These are phyloP conservation scores for Microcos paniculata DNA, from an alignment of 345 rosid genomes.

Conservation along the genomic window DNA sequence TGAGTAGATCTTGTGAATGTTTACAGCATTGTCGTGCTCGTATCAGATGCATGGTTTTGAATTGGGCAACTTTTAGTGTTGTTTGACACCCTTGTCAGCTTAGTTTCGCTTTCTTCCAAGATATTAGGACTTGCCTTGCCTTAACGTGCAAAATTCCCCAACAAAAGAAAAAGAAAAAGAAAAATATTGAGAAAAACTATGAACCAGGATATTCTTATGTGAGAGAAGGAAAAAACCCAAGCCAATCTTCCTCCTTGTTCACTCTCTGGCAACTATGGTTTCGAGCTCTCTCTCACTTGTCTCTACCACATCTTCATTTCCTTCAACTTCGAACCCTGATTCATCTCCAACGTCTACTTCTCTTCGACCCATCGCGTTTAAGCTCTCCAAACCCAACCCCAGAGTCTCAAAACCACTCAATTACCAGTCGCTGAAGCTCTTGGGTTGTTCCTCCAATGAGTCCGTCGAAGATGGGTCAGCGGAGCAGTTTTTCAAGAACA, in stretches of 20 bases:
- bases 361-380: conserved; percentile 21
- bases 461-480: conserved; percentile 47
- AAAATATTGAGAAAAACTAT: not conserved
- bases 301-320: conserved; percentile 33
- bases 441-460: conserved; percentile 33
- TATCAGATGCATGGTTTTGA: not conserved
- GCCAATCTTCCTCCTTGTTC: conserved; percentile 22
- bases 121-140: not conserved
- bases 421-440: conserved; percentile 18
- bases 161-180: not conserved
- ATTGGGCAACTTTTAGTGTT: not conserved
- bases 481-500: conserved; percentile 48
- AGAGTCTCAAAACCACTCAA: conserved; percentile 10
- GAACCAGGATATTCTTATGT: conserved; percentile 5
- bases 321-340: conserved; percentile 22
- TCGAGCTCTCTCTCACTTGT: conserved; percentile 42
- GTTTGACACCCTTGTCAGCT: not conserved
- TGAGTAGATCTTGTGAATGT: not conserved
- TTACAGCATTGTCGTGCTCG: not conserved
- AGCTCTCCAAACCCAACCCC: conserved; percentile 20
- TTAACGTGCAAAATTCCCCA: not conserved
- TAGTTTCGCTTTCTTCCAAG: not conserved
- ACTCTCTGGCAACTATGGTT: conserved; percentile 43
- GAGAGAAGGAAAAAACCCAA: not conserved
- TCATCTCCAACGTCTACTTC: conserved; percentile 34